Percentiles rank a stretch among this genome's conserved stretches.
These are phyloP conservation scores for Euphorbia pulcherrima DNA, from an alignment of 345 rosid genomes.

Conservation along the genomic window DNA sequence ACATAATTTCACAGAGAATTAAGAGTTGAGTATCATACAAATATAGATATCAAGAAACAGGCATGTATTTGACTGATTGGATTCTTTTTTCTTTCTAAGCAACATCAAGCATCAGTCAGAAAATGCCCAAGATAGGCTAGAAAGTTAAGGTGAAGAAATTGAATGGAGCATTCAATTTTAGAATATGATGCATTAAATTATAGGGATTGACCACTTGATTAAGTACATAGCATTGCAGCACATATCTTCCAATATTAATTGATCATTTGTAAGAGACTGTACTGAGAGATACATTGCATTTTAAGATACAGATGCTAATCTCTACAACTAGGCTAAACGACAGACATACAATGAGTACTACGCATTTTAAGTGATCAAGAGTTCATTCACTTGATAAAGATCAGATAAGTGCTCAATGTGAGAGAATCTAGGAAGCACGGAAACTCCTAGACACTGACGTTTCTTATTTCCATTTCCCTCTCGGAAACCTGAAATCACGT, in stretches of 20 bases:
- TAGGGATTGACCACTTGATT: background rate
- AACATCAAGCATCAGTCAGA: background rate
- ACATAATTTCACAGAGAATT: background rate
- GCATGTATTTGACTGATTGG: background rate
- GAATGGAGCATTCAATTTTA: background rate
- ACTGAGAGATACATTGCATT: background rate
- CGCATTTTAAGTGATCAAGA: background rate
- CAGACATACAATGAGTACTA: background rate
- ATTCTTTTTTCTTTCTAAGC: background rate
- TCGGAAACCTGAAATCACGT: no score
- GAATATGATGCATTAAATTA: background rate
- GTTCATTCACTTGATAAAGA: background rate
- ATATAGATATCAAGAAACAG: background rate
- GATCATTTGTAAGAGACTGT: background rate
- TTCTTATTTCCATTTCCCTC: no score
- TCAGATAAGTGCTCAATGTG: background rate
- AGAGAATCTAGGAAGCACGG: no score
- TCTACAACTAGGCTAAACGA: background rate
- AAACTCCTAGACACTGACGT: no score
- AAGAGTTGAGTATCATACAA: background rate
- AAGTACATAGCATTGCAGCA: background rate
- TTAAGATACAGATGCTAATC: background rate
- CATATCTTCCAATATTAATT: background rate
- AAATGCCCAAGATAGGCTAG: background rate
- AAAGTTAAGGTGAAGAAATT: background rate